Base-by-base conservation (phyloP, 768 basidiomycete genomes). In the Favolaschia claudopus region DNA sequence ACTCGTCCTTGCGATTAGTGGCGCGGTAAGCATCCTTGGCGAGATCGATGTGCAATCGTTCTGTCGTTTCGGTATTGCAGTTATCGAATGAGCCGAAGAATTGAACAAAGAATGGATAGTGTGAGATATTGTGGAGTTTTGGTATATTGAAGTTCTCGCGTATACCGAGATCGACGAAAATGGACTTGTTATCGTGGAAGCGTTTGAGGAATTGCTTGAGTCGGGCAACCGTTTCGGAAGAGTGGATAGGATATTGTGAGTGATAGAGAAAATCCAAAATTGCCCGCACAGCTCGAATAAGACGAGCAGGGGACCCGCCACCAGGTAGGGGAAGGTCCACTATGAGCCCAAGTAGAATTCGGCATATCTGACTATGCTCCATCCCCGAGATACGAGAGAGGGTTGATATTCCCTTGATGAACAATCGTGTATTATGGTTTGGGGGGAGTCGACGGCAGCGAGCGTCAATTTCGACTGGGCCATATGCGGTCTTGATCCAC, bases 81-180 rank as follows among this genome's bases (percentile, higher is more conserved):
- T n/a, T n/a, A n/a, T n/a, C n/a, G n/a, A n/a, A n/a, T n/a, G n/a
- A n/a, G n/a, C 71, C 74, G 47, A 64, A 65, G 13, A 53, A 25
- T 31, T 67, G 54, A 17, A 79, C 75, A 0, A 48, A 42, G 0
- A 54, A 22, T 0, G 43, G 33, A 51, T 77, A 76, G 44, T 77
- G 74, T 3, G 45, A 20, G 5, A 70, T 20, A 6, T 48, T 65
- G 50, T 77, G 75, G 6, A 77, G 43, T 47, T 79, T 80, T 0
- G 75, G 75, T 12, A 80, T 67, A 25, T 76, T 70, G 60, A 80
- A 78, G 33, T 75, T 38, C 2, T 57, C 19, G 2, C 69, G 65
- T 19, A 74, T 65, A 8, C 63, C 67, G 2, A 70, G 60, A 7
- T 9, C 22, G 29, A 48, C 7, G 20, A 48, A 48, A 32, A 48